Evolutionary conservation across 2,329 filamentous ascomycete genomes (phyloP).

Genomic region (Pseudopyrenochaeta lycopersici): DNA sequence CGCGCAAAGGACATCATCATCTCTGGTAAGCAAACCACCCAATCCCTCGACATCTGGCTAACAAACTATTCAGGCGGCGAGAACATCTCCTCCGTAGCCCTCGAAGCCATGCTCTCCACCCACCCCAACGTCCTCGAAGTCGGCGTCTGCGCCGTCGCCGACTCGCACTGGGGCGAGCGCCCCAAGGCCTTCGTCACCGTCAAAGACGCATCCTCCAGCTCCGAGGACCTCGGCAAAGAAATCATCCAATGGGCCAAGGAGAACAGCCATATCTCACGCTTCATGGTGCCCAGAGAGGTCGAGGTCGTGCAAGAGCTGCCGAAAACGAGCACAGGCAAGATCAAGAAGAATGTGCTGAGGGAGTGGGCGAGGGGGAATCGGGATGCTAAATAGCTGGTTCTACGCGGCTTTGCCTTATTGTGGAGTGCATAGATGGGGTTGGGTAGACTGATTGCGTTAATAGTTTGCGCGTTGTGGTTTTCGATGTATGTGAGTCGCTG

Average conservation of each 20-base stretch:
- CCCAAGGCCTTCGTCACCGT: conserved; percentile 93
- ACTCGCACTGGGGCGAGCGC: conserved; percentile 94
- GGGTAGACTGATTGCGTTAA: too few species aligned
- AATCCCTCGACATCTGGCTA: neutral
- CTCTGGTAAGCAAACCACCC: conserved; percentile 68
- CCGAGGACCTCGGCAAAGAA: conserved; percentile 68
- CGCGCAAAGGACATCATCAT: conserved; percentile 98
- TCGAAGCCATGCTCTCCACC: conserved; percentile 87
- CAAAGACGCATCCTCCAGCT: conserved; percentile 62
- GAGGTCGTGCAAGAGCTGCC: conserved; percentile 88
- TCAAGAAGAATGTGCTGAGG: conserved; percentile 91
- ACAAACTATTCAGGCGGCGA: conserved; percentile 73
- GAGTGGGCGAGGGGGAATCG: conserved; percentile 76
- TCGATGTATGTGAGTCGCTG: too few species aligned
- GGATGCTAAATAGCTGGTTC: neutral
- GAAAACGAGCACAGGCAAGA: conserved; percentile 96
- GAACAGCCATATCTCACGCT: conserved; percentile 82
- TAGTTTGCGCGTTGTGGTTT: too few species aligned
- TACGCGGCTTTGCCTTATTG: neutral
- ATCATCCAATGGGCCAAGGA: conserved; percentile 88
- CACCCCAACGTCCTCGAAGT: conserved; percentile 92
- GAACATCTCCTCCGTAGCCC: conserved; percentile 93
- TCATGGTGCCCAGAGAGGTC: conserved; percentile 81
- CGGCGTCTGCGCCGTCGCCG: conserved; percentile 85
- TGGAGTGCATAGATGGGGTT: too few species aligned